Evolutionary conservation across 495 filamentous ascomycete species (phyloP), one percentile per base, ranked within the genome.

Genomic region (Aspergillus biplanus): DNA sequence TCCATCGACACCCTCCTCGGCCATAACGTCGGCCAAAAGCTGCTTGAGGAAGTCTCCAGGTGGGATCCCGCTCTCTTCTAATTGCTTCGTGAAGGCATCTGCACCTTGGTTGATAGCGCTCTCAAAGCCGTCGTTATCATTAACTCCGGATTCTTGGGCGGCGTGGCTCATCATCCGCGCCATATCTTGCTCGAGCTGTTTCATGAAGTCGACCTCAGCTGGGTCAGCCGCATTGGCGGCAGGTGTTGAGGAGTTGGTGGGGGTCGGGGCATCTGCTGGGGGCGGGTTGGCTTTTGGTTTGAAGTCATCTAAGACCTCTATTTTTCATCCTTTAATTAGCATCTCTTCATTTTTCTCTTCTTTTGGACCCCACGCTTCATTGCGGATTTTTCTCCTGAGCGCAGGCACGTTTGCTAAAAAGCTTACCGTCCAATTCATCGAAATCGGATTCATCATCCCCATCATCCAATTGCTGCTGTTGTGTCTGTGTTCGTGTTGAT

Each of bases 221-320:
- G 71, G 71, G 58, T 75, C 69, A 48, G 48, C 50, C 69, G 63
- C 61, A 59, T 32, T 27, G 59, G 72, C 44, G 81, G 78, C 9
- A 65, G 80, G 15, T 81, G 70, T 16, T 75, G 46, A 68, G 31
- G 44, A 34, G 37, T 81, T 77, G 7, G 69, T 79, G 12, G 82
- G 73, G 13, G 75, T 16, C 21, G 21, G 1, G 2, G 2, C 21
- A 27, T 27, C 21, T 27, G 34, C 15, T 21, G 15, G 61, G 15
- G 27, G 56, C 57, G 31, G 78, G 62, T 70, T 85, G 81, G 33
- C n/a, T 44, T 11, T 44, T 13, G 82, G 76, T 63, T 83, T 75
- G 62, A 99, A 99, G 68, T 97, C 89, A 65, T 98, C 92, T 34
- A 99, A 89, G 73, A 97, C 87, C 53, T 97, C 92, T 97, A 65